A percentile compares a stretch with the other conserved stretches of the same genome.
Conservation (phyloP, 768 basidiomycete genomes). For the Pleurotus platypus region DNA sequence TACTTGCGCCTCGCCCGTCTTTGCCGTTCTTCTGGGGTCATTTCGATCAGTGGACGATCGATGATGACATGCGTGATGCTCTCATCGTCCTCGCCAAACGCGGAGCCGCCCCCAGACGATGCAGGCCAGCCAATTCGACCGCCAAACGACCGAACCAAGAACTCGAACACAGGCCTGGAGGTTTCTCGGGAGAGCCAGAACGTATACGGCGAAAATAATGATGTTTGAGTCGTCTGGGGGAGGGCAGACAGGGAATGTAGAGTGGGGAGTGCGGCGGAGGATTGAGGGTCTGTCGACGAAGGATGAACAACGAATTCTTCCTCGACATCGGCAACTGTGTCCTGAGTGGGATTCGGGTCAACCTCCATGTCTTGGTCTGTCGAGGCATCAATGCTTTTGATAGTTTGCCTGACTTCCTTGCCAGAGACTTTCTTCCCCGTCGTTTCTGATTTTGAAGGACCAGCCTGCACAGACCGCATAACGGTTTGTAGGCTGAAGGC, state of each 20-base stretch:
- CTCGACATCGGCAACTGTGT: conserved; percentile 34
- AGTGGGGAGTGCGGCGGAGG: conserved; percentile 55
- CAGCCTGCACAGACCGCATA: conserved; percentile 22
- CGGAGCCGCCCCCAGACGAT: conserved; percentile 79
- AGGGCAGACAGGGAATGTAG: conserved; percentile 61
- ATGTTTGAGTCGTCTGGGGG: conserved; percentile 52
- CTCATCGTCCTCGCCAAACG: conserved; percentile 71
- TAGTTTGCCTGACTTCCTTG: conserved; percentile 58
- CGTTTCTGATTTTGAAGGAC: conserved; percentile 40
- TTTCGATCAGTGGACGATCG: conserved; percentile 71
- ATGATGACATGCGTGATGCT: conserved; percentile 94
- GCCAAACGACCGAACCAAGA: conserved; percentile 87
- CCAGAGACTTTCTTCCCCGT: conserved; percentile 43
- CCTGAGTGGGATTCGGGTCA: conserved; percentile 34
- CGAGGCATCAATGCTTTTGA: conserved; percentile 45
- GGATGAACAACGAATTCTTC: conserved; percentile 71
- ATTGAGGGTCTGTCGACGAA: conserved; percentile 46
- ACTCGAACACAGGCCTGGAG: conserved; percentile 89
- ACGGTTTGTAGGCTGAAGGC: conserved; percentile 74
- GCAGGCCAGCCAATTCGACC: conserved; percentile 89
- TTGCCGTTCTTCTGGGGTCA: conserved; percentile 54
- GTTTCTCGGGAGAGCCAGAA: conserved; percentile 95
- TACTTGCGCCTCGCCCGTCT: conserved; percentile 71
- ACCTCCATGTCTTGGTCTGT: conserved; percentile 20
- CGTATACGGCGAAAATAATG: conserved; percentile 79